Evolutionary conservation across 306 rosid genomes (phyloP).

Genomic region (Gleditsia sinensis): DNA sequence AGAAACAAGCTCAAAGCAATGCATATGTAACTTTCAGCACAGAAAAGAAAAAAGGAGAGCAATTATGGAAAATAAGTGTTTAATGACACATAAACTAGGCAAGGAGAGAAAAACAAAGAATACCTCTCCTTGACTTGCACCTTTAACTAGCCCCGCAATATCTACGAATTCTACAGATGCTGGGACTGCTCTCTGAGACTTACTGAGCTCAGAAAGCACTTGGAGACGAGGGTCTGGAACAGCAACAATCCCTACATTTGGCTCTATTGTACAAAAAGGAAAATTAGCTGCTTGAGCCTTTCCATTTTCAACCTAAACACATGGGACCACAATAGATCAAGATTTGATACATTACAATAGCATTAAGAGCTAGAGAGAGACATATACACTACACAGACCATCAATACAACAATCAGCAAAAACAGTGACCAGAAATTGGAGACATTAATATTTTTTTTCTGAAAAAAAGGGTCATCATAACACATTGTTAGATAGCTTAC

Average conservation of each 20-base stretch:
- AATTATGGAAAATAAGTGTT: neutral
- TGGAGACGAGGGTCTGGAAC: conserved; percentile 92
- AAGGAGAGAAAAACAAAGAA: conserved; percentile 23
- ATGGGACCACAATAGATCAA: conserved; percentile 31
- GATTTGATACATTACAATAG: conserved; percentile 15
- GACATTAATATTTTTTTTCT: neutral
- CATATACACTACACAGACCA: conserved; percentile 1
- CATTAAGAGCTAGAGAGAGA: conserved; percentile 14
- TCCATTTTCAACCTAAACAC: conserved; percentile 90
- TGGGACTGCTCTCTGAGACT: conserved; percentile 81
- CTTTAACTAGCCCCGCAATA: conserved; percentile 96
- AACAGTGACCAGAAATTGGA: conserved; percentile 10
- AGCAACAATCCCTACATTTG: conserved; percentile 96
- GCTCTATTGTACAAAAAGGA: conserved; percentile 98
- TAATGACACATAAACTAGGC: conserved; percentile 21
- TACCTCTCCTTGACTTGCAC: conserved; percentile 99
- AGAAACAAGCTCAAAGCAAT: conserved; percentile 23
- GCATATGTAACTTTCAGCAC: conserved; percentile 1
- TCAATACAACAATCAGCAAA: conserved; percentile 29
- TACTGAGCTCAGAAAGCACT: conserved; percentile 89
- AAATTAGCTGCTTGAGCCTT: conserved; percentile 99
- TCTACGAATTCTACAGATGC: conserved; percentile 97
- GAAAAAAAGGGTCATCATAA: neutral
- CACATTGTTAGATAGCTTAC: neutral
- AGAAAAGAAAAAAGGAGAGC: neutral